A percentile compares a stretch with the other conserved stretches of the same genome.
phyloP scores from a whole-genome alignment of 441 rosid genomes.

The Omphalea diandra region DNA sequence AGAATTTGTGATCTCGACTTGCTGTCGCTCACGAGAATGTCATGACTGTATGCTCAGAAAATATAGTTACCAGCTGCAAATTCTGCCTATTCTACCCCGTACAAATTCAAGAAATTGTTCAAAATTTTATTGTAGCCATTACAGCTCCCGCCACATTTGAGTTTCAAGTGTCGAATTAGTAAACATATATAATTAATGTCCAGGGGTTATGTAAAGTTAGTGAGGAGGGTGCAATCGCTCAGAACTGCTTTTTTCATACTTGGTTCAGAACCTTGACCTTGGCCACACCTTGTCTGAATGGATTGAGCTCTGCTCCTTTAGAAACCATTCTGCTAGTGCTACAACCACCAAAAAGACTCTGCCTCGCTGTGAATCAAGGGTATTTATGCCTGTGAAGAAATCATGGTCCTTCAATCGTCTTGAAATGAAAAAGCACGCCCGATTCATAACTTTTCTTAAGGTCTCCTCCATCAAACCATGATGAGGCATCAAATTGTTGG shows the following conservation, averaged over 20 bases:
- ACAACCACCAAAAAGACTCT: slow-evolving; percentile 6
- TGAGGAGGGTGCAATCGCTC: not conserved
- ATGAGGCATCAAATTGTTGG: slow-evolving; percentile 23
- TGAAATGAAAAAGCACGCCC: too few relatives aligned
- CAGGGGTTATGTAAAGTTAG: not conserved
- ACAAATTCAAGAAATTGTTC: not conserved
- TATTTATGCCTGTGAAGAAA: not conserved
- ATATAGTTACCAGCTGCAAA: too few relatives aligned
- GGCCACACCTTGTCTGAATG: not conserved
- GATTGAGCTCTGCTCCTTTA: not conserved
- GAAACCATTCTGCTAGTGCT: too few relatives aligned
- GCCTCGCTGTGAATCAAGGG: not conserved
- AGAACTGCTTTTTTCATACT: slow-evolving; percentile 4
- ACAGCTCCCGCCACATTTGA: too few relatives aligned
- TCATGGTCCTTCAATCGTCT: not conserved
- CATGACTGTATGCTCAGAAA: too few relatives aligned
- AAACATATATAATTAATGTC: not conserved
- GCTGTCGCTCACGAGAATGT: too few relatives aligned
- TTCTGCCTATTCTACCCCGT: too few relatives aligned
- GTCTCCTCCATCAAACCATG: slow-evolving; percentile 8
- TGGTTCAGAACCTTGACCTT: not conserved
- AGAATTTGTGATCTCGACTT: too few relatives aligned
- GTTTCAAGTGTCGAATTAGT: not conserved
- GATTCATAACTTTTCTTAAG: not conserved
- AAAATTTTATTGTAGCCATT: not conserved